Evolutionary conservation across 495 filamentous ascomycete genomes (phyloP).

Genomic region (Aspergillus funiculosus): DNA sequence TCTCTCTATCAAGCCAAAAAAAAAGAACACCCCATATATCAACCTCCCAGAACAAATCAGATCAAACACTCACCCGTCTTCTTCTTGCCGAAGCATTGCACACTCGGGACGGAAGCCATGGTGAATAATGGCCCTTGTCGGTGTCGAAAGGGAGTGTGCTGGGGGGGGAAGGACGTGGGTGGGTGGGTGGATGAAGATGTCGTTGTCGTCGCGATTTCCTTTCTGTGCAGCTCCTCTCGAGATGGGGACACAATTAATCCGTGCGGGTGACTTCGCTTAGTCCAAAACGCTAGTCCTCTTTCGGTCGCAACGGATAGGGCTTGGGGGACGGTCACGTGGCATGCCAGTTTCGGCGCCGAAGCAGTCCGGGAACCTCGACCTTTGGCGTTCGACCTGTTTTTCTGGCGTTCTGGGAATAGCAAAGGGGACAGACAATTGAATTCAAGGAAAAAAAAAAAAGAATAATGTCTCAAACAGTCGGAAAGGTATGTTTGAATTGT

Average conservation of each 20-base stretch:
- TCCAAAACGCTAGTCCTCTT: slow-evolving; percentile 18
- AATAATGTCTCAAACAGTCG: slow-evolving; percentile 47
- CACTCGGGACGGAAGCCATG: slow-evolving; percentile 78
- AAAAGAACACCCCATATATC: not conserved
- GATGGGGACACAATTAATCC: slow-evolving; percentile 19
- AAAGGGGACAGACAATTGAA: not conserved
- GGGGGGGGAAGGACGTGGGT: slow-evolving; percentile 12
- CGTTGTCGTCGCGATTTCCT: slow-evolving; percentile 16
- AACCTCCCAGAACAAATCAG: slow-evolving; percentile 2
- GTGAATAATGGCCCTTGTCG: slow-evolving; percentile 45
- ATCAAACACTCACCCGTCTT: slow-evolving; percentile 61
- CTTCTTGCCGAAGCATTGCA: slow-evolving; percentile 95
- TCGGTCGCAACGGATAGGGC: slow-evolving; percentile 20
- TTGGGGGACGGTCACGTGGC: slow-evolving; percentile 21
- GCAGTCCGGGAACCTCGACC: not conserved
- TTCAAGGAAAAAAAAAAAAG: too few relatives aligned
- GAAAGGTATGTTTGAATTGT: slow-evolving; percentile 41
- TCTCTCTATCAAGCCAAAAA: not conserved
- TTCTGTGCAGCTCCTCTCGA: slow-evolving; percentile 12
- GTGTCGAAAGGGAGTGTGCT: slow-evolving; percentile 44
- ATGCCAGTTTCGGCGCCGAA: not conserved
- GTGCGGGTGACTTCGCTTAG: slow-evolving; percentile 46
- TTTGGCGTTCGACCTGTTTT: not conserved
- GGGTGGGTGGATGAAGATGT: slow-evolving; percentile 15
- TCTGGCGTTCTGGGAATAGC: not conserved